Conservation (phyloP, 805 yeast species). For the Torulaspora maleeae region DNA sequence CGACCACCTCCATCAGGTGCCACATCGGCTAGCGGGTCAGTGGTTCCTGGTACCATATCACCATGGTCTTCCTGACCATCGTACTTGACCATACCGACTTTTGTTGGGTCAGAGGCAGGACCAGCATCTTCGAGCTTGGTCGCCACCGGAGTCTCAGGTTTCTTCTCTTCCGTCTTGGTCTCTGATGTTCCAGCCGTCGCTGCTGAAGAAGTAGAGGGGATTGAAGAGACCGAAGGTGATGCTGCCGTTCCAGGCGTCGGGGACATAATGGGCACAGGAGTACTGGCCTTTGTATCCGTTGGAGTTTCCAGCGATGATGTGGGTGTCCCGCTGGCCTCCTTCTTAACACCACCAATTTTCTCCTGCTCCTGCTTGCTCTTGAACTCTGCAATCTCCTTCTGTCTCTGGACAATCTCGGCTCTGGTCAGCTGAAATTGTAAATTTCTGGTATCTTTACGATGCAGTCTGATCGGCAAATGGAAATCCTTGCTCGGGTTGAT, state of each 20-base stretch:
- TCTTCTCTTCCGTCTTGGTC: conserved; percentile 9
- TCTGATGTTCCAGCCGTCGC: conserved; percentile 1
- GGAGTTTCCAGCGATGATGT: conserved; percentile 6
- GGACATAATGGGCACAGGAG: conserved; percentile 2
- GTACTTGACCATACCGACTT: conserved; percentile 40
- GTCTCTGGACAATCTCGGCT: conserved; percentile 66
- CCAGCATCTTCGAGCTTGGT: conserved; percentile 39
- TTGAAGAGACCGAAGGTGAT: conserved; percentile 1
- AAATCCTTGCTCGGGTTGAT: conserved; percentile 72
- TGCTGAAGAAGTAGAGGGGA: neutral
- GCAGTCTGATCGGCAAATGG: conserved; percentile 78
- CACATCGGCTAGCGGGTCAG: conserved; percentile 52
- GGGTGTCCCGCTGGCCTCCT: conserved; percentile 14
- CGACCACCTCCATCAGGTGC: conserved; percentile 94
- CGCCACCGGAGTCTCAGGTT: conserved; percentile 14
- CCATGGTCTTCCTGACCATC: conserved; percentile 39
- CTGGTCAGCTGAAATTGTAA: conserved; percentile 80
- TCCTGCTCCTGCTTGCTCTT: conserved; percentile 36
- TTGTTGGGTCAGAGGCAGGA: conserved; percentile 35
- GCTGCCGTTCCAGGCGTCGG: conserved; percentile 5
- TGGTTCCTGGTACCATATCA: conserved; percentile 36
- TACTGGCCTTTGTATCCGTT: neutral
- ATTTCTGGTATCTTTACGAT: conserved; percentile 89
- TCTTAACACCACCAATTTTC: conserved; percentile 26
- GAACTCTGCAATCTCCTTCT: conserved; percentile 43